Base-by-base conservation (phyloP, 345 rosid genomes). In the Sisymbrium altissimum region DNA sequence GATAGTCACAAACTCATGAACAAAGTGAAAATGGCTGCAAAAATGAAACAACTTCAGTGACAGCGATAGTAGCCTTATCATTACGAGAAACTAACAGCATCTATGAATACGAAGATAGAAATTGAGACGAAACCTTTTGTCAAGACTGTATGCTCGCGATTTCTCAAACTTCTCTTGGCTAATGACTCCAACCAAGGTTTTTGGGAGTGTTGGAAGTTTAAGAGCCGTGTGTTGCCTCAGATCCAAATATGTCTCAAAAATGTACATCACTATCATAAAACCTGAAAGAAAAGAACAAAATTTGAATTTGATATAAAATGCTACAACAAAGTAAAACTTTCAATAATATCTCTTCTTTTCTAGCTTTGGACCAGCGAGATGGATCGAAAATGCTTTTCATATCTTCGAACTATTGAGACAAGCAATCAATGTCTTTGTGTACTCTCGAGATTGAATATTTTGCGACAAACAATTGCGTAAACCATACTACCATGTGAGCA, bases 61-160 rank as follows among this genome's bases (percentile, higher is more conserved):
- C 5, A 3, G 25, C 3, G 25, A 23, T 23, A 12, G 32, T 18
- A 41, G 13, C 25, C 23, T 25, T 7, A 2, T 5, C 17, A 44
- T 18, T 32, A 58, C n/a, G 19, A 58, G 4, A 57, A 29, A 10
- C 27, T 21, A 45, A 23, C 30, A 52, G 9, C 1, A 70, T 60
- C 41, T 27, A 48, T 65, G 71, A 36, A 6, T 25, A 65, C 45
- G 74, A 74, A 17, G 4, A 54, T 44, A 23, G 25, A 8, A 32
- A 33, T 4, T 1, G 40, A 48, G 54, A 62, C 0, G 0, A 55
- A 78, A 92, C 99, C 99, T 96, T 81, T 92, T 96, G 79, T 92
- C 98, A 65, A 96, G 94, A 79, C 99, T 96, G 80, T 96, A 92
- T 58, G 93, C 89, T 66, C 98, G 87, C 45, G 99, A 87, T 73